Evolutionary conservation across 345 rosid genomes (phyloP), one percentile per base, ranked within the genome.

Genomic region (Clarkia xantiana): DNA sequence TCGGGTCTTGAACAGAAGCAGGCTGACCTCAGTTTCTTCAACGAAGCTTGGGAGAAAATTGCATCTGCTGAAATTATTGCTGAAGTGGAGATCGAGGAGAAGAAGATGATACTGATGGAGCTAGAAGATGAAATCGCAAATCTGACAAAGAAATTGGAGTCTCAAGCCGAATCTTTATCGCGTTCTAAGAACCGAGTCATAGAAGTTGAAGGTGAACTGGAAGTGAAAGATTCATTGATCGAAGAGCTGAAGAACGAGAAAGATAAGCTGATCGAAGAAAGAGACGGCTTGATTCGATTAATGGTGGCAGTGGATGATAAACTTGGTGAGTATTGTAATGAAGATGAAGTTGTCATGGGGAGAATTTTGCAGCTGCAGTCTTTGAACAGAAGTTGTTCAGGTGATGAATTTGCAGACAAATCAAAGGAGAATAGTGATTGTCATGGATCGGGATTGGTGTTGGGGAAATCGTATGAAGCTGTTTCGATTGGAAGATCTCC

Each of bases 11-110:
- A n/a, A n/a, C n/a, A n/a, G n/a, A 82, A 79, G 71, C 73, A 79
- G 58, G 67, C 59, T 51, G 71, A 78, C 61, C 67, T 69, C 15
- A 44, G 50, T 50, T 38, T 71, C 55, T 58, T 75, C 57, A 54
- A 52, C 36, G 76, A 80, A 55, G 76, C 84, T 18, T 77, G 79
- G 81, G 86, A 79, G 49, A 79, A 74, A 58, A 68, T 84, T 16
- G 53, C 79, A 15, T 67, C 76, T 25, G 76, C 72, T 12, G 70
- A 76, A 67, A 68, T 79, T 59, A 60, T 83, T 47, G 68, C 73
- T 0, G 64, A 75, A 52, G 65, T 79, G 29, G 94, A 84, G 60
- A 66, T 79, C 11, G 86, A 84, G 63, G 82, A 70, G 70, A 81
- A 75, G 52, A 81, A 64, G 49, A 40, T 79, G 72, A 72, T 77